A percentile compares a stretch with the other conserved stretches of the same genome.
These are phyloP conservation scores for Pestalotiopsis sp. DNA, from an alignment of 2,329 filamentous ascomycete genomes.

Conservation along the genomic window DNA sequence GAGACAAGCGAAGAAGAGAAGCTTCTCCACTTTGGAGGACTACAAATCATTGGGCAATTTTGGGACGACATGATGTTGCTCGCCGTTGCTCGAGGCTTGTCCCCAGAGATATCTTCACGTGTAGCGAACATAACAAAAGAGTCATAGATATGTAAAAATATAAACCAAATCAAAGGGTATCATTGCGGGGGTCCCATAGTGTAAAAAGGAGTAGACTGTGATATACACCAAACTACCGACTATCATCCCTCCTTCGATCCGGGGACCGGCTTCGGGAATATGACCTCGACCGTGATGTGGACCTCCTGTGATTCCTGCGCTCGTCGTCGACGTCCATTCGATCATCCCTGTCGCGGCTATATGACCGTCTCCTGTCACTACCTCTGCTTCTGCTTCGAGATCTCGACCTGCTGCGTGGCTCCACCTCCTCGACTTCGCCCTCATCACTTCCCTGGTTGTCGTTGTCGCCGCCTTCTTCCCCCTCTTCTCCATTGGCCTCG, in stretches of 20 bases:
- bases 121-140: background rate
- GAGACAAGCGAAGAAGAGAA: slow-evolving; percentile 32
- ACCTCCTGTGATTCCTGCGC: background rate
- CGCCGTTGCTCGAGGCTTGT: slow-evolving; percentile 52
- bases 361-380: background rate
- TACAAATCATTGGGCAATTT: slow-evolving; percentile 82
- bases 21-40: slow-evolving; percentile 52
- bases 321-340: slow-evolving; percentile 9
- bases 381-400: background rate
- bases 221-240: background rate
- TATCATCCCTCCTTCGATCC: background rate
- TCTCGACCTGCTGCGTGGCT: background rate
- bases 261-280: background rate
- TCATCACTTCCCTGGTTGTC: background rate
- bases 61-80: slow-evolving; percentile 73
- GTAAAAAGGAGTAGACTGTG: background rate
- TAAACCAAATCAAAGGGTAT: slow-evolving; percentile 1
- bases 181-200: background rate
- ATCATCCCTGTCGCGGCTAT: slow-evolving; percentile 9
- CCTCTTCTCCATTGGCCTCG: slow-evolving; percentile 38
- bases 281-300: slow-evolving; percentile 2
- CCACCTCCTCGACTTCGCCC: slow-evolving; percentile 3
- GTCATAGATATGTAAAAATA: background rate
- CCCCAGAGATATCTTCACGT: slow-evolving; percentile 23
- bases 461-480: background rate